These are phyloP conservation scores for Penstemon davidsonii DNA, from an alignment of 257 asterid species.

Conservation along the genomic window DNA sequence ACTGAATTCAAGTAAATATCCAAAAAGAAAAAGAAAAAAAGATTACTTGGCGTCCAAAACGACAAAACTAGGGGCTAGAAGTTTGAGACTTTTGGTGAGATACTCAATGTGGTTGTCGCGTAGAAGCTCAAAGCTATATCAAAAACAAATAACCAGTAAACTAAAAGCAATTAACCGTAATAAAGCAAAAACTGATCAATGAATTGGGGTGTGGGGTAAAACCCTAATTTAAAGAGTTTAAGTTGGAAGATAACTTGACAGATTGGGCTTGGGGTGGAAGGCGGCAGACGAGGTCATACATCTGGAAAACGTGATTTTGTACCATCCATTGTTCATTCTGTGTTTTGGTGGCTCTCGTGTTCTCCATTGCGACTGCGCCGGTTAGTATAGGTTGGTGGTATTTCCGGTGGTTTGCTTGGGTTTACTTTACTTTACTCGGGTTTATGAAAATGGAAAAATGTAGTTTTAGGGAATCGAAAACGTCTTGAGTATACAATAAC, in stretches of 20 bases:
- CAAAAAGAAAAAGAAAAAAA: background rate
- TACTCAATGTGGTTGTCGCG: slow-evolving; percentile 75
- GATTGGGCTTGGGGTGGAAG: slow-evolving; percentile 74
- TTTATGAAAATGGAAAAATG: too few relatives aligned
- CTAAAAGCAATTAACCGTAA: background rate
- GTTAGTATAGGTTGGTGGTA: background rate
- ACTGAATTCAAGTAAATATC: slow-evolving; percentile 12
- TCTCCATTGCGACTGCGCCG: slow-evolving; percentile 42
- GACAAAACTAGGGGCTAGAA: slow-evolving; percentile 58
- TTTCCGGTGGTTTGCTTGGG: too few relatives aligned
- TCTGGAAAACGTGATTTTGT: slow-evolving; percentile 54
- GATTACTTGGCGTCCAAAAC: slow-evolving; percentile 89
- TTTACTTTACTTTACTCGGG: too few relatives aligned
- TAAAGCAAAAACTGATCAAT: background rate
- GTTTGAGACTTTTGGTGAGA: slow-evolving; percentile 60
- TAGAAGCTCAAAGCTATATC: slow-evolving; percentile 69
- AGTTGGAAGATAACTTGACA: slow-evolving; percentile 49
- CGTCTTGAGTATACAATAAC: too few relatives aligned
- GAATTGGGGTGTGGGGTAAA: slow-evolving; percentile 8
- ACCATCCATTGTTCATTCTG: slow-evolving; percentile 85
- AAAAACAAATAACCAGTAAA: background rate
- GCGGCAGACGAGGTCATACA: slow-evolving; percentile 48
- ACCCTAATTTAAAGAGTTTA: slow-evolving; percentile 34
- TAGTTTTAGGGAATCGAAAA: too few relatives aligned
- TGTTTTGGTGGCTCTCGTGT: slow-evolving; percentile 45